Base-by-base conservation (phyloP, 2,329 filamentous ascomycete species). In the Ilyonectria sp. region DNA sequence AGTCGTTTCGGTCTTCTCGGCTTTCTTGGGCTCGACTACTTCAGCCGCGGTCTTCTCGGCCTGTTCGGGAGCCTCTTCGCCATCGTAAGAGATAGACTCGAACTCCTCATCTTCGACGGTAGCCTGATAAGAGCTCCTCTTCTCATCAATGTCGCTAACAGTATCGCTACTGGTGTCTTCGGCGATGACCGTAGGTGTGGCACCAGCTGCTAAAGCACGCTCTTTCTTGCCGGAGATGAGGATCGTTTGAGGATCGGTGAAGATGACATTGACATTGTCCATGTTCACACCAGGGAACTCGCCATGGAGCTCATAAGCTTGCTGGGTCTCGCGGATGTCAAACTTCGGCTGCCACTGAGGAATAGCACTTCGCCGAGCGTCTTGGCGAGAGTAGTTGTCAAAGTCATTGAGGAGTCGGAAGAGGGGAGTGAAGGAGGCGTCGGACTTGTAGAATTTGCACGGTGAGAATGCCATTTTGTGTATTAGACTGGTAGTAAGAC, bases 261-360 rank as follows among this genome's bases (percentile, higher is more conserved):
- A 95, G 78, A 95, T 93, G 78, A 95, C 92, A 78, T 87, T 84
- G 76, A 95, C 84, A 76, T 94, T 85, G 74, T 93, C 90, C 82
- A 93, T 92, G 70, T 88, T 87, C 73, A 94, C 85, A 61, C 93
- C 93, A 0, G 93, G 91, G 6, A 95, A 89, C 81, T 95, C 93
- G 75, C 93, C 93, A 74, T 95, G 90, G 21, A 95, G 90, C 81
- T 95, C 91, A 77, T 94, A 95, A 70, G 84, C 79, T 9, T 89
- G 82, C 67, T 87, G 86, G 15, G 87, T 88, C 83, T 96, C 93
- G 79, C 89, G 90, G 69, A 95, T 86, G 75, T 95, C 93, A 77
- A 95, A 95, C 81, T 90, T 92, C 61, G 93, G 93, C 63, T 88
- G 87, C 87, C 94, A 95, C 76, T 87, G 84, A 49, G 84, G 85